Conservation (phyloP, 129 eudicot species). For the Kitagawia praeruptora region DNA sequence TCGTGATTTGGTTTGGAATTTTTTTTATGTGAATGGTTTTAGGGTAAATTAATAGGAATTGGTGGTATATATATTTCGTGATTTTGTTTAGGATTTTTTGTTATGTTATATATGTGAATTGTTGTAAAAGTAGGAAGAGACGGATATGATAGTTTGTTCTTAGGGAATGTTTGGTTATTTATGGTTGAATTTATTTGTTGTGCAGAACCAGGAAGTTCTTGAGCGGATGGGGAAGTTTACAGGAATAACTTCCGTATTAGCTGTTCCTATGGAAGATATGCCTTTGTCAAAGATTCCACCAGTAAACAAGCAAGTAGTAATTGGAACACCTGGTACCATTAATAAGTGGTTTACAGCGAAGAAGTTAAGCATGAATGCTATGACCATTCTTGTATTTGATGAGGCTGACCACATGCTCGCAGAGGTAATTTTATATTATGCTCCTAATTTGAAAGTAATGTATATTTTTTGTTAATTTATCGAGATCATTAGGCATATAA, state of each 20-base stretch:
- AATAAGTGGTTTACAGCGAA: conserved; percentile 48
- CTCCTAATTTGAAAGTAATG: background rate
- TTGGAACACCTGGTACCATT: conserved; percentile 88
- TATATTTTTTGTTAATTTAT: background rate
- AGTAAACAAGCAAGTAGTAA: conserved; percentile 58
- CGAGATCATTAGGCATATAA: background rate
- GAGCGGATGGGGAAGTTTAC: conserved; percentile 73
- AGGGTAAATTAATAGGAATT: background rate
- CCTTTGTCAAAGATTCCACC: conserved; percentile 42
- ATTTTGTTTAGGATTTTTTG: no score
- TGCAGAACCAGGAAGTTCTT: conserved; percentile 86
- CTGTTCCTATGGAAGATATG: conserved; percentile 49
- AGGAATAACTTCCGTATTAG: conserved; percentile 60
- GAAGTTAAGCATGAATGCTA: conserved; percentile 45
- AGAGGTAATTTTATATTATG: conserved; percentile 33
- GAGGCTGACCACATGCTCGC: conserved; percentile 94
- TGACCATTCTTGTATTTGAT: conserved; percentile 92
- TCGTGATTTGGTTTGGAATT: background rate
- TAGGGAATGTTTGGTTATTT: background rate
- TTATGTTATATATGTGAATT: no score
- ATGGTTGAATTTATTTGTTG: conserved; percentile 3
- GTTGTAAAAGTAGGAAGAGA: background rate
- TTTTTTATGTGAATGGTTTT: background rate
- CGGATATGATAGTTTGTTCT: no score
- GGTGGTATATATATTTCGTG: background rate